Base-by-base conservation (phyloP, 2,329 filamentous ascomycete genomes). In the Penicillium aurantiogriseum region DNA sequence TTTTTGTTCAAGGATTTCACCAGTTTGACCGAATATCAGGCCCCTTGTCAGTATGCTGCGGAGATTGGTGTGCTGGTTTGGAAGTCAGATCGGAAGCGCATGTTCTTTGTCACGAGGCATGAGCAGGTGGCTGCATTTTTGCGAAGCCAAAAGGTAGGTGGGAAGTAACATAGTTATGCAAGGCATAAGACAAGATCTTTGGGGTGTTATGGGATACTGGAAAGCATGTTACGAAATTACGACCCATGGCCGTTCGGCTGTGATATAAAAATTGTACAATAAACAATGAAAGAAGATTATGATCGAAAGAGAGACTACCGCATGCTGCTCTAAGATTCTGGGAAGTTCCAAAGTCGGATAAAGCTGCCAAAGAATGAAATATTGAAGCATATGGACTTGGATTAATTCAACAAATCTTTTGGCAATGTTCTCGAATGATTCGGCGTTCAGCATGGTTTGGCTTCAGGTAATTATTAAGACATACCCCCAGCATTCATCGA, bases 1-100 rank as follows among this genome's bases (percentile, higher is more conserved):
- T 97, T 91, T 72, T 74, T 97, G 29, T 96, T 99, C 80, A 88
- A 89, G 69, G 93, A 97, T 62, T 96, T 97, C 70, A 85, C 86
- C 43, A 86, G 82, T 44, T 84, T 91, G 11, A 82, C 85, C 5
- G 84, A 85, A 57, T 94, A 80, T 52, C 76, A 80, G 56, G 74
- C 71, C 1, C 73, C 75, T 10, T 79, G 77, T 56, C 71, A 72
- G 40, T 87, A 97, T 75, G 93, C 94, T 0, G 88, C 93, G 65
- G 91, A 95, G 71, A 87, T 97, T 60, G 94, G 94, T 17, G 92
- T 99, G 31, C 74, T 97, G 69, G 84, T 90, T 4, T 97, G 93
- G 91, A 88, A 87, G 70, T 94, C 87, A 65, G 89, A 96, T 69
- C 79, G 80, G 53, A 88, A 87, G 72, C 84, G 88, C 61, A 88